Percentiles rank a stretch among this genome's conserved stretches.
These are phyloP conservation scores for Corynespora cassiicola DNA, from an alignment of 2,329 filamentous ascomycete species.

Conservation along the genomic window DNA sequence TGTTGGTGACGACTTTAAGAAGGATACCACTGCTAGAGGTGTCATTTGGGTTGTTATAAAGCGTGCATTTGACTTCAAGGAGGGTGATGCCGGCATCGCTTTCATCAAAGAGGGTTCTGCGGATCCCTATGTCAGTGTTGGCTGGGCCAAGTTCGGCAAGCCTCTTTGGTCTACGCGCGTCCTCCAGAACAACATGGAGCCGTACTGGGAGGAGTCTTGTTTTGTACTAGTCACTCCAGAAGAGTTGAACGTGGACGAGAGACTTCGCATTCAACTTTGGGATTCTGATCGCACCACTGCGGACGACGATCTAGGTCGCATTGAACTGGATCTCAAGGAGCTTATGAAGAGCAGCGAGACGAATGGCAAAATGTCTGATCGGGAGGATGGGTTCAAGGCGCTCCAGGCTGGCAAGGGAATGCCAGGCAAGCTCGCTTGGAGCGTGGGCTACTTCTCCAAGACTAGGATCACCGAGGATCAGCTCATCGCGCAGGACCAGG, in stretches of 20 bases:
- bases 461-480: conserved; percentile 68
- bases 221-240: conserved; percentile 73
- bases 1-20: conserved; percentile 79
- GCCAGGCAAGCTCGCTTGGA: conserved; percentile 74
- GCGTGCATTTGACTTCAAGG: conserved; percentile 72
- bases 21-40: conserved; percentile 70
- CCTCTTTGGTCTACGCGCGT: conserved; percentile 71
- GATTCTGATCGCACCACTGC: conserved; percentile 76
- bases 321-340: conserved; percentile 71
- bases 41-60: conserved; percentile 72
- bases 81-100: conserved; percentile 70
- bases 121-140: conserved; percentile 75
- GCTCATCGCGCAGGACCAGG: conserved; percentile 65
- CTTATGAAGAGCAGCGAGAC: conserved; percentile 67
- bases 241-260: conserved; percentile 75
- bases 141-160: conserved; percentile 80
- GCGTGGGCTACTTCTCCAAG: conserved; percentile 75
- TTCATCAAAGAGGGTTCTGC: conserved; percentile 66
- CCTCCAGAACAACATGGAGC: conserved; percentile 69
- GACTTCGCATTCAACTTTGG: conserved; percentile 74
- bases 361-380: conserved; percentile 66
- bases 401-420: conserved; percentile 70
- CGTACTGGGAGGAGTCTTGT: conserved; percentile 73
- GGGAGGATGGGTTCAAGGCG: conserved; percentile 70
- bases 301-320: conserved; percentile 76